phyloP scores from a whole-genome alignment of 257 asterid species.

The Primulina eburnea region DNA sequence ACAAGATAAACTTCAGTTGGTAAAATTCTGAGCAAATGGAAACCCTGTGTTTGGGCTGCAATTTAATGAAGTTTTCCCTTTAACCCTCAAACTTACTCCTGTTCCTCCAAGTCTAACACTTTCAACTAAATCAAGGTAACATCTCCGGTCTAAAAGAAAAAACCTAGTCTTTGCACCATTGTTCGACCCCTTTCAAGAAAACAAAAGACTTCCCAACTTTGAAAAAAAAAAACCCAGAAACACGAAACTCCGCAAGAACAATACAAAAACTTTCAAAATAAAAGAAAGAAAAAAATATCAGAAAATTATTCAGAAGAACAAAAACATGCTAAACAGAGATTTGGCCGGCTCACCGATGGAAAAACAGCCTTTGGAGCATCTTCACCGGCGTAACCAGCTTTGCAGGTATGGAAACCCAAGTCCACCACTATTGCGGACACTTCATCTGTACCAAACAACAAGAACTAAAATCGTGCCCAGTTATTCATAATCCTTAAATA shows the following conservation, averaged over 20 bases:
- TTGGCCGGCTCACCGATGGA: slow-evolving; percentile 64
- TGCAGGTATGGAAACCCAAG: slow-evolving; percentile 96
- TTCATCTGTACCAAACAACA: slow-evolving; percentile 57
- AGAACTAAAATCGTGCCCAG: slow-evolving; percentile 17
- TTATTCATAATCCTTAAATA: neutral
- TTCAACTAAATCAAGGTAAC: neutral
- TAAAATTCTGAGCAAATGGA: too few relatives aligned
- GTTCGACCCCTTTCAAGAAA: neutral
- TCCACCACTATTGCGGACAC: slow-evolving; percentile 94
- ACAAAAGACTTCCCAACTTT: slow-evolving; percentile 2
- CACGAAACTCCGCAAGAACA: slow-evolving; percentile 10
- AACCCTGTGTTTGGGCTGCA: neutral
- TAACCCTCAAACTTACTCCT: neutral
- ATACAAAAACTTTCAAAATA: neutral
- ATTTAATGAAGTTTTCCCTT: neutral
- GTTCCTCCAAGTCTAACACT: slow-evolving; percentile 21
- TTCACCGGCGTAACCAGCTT: slow-evolving; percentile 99
- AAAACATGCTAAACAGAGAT: neutral
- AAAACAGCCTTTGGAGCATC: slow-evolving; percentile 99
- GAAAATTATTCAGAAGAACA: slow-evolving; percentile 5
- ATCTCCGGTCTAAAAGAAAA: slow-evolving; percentile 16
- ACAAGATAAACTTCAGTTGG: neutral
- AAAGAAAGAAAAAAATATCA: neutral
- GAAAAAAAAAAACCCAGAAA: slow-evolving; percentile 20
- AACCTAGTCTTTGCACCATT: slow-evolving; percentile 8